Conservation (phyloP, 1,139 yeast genomes). For the Pichia sorboxylosa region DNA sequence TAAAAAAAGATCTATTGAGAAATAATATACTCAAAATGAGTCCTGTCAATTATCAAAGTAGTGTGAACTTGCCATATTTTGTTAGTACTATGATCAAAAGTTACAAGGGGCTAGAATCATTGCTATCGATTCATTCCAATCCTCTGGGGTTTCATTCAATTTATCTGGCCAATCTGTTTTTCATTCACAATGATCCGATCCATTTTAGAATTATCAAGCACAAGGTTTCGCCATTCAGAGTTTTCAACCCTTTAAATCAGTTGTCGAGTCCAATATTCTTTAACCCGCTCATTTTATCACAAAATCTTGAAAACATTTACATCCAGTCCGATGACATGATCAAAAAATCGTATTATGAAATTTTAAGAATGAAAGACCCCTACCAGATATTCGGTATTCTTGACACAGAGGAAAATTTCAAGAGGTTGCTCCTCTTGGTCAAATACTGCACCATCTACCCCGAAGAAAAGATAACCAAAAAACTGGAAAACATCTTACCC, state of each 20-base stretch:
- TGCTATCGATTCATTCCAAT: slow-evolving; percentile 4
- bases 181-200: slow-evolving; percentile 18
- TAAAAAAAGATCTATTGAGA: slow-evolving; percentile 6
- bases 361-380: slow-evolving; percentile 7
- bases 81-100: slow-evolving; percentile 3
- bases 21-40: slow-evolving; percentile 7
- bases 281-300: slow-evolving; percentile 14
- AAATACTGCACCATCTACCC: slow-evolving; percentile 21
- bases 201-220: slow-evolving; percentile 13
- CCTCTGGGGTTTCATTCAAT: slow-evolving; percentile 8
- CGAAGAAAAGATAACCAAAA: slow-evolving; percentile 12
- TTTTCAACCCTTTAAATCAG: slow-evolving; percentile 12
- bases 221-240: slow-evolving; percentile 8
- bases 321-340: slow-evolving; percentile 6
- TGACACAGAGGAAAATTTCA: slow-evolving; percentile 12
- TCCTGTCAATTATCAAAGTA: slow-evolving; percentile 9
- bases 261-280: slow-evolving; percentile 14
- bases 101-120: slow-evolving; percentile 7
- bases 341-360: slow-evolving; percentile 7
- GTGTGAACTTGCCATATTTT: slow-evolving; percentile 6
- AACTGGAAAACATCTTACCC: slow-evolving; percentile 9
- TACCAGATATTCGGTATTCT: slow-evolving; percentile 12
- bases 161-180: slow-evolving; percentile 14
- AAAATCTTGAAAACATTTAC: slow-evolving; percentile 10
- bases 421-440: slow-evolving; percentile 15